Evolutionary conservation across 495 filamentous ascomycete genomes (phyloP).

Genomic region (Glonium stellatum): DNA sequence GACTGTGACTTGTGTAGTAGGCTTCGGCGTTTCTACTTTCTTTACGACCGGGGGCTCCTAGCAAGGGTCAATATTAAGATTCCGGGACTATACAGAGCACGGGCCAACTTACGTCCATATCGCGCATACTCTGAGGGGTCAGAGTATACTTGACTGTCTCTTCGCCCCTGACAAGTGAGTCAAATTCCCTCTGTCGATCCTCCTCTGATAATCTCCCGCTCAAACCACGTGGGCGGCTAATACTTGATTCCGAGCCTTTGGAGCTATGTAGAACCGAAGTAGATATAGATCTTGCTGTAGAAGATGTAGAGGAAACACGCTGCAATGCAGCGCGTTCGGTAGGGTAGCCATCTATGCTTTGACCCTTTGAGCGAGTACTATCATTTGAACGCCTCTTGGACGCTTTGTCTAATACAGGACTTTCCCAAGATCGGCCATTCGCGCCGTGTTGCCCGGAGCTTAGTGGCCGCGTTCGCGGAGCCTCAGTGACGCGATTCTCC

Average conservation of each 20-base stretch:
- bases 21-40: constrained; percentile 11
- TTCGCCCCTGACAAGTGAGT: constrained; percentile 81
- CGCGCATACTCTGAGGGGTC: constrained; percentile 81
- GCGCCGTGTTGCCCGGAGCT: background rate
- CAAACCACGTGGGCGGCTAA: constrained; percentile 15
- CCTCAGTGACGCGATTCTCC: background rate
- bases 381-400: background rate
- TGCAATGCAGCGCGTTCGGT: constrained; percentile 15
- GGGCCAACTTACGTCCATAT: constrained; percentile 61
- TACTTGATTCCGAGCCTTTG: constrained; percentile 19
- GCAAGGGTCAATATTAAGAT: background rate
- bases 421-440: constrained; percentile 4
- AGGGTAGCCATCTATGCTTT: constrained; percentile 4
- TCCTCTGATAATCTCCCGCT: constrained; percentile 34
- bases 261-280: constrained; percentile 22
- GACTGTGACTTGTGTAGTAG: constrained; percentile 17
- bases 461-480: background rate
- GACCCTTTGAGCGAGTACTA: constrained; percentile 10
- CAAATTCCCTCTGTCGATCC: constrained; percentile 57
- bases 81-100: background rate
- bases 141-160: constrained; percentile 91
- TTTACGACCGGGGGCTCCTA: constrained; percentile 13
- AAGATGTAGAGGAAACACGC: constrained; percentile 24
- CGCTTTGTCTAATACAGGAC: background rate
- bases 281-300: constrained; percentile 12